Evolutionary conservation across 2,329 filamentous ascomycete species (phyloP).

Genomic region (Alternaria longipes): DNA sequence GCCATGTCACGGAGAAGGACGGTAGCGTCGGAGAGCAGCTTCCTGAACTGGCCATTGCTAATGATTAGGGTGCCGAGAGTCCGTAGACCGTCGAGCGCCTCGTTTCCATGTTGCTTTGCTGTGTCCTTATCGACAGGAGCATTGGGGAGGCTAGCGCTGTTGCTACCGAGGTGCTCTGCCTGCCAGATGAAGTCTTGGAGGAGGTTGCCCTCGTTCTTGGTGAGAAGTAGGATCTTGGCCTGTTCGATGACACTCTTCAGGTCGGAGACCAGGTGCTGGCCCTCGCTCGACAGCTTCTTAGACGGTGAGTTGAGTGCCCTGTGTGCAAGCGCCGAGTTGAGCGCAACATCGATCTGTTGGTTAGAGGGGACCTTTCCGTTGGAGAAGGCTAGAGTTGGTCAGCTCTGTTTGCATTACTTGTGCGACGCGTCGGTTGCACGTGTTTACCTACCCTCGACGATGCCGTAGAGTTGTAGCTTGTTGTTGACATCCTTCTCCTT

Average conservation of each 20-base stretch:
- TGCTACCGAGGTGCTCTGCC: conserved; percentile 76
- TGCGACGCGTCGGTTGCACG: neutral
- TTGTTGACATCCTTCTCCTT: conserved; percentile 88
- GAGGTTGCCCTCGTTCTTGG: conserved; percentile 94
- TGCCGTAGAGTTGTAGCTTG: conserved; percentile 95
- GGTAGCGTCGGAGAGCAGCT: conserved; percentile 81
- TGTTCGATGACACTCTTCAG: conserved; percentile 81
- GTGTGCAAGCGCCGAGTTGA: conserved; percentile 86
- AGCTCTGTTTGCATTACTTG: conserved; percentile 19
- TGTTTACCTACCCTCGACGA: conserved; percentile 68
- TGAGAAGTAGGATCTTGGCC: conserved; percentile 83
- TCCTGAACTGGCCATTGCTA: conserved; percentile 95
- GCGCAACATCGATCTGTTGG: conserved; percentile 91
- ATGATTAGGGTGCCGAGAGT: conserved; percentile 89
- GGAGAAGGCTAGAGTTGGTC: conserved; percentile 72
- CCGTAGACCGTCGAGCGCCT: conserved; percentile 83
- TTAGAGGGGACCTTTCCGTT: conserved; percentile 94
- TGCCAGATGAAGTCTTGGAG: conserved; percentile 98
- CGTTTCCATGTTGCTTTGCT: conserved; percentile 82
- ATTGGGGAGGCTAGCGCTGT: conserved; percentile 68
- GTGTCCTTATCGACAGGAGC: conserved; percentile 77
- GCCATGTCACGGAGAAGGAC: conserved; percentile 89
- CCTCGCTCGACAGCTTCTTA: conserved; percentile 81
- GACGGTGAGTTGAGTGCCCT: conserved; percentile 75
- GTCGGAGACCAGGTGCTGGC: conserved; percentile 79